Base-by-base conservation (phyloP, 2,329 filamentous ascomycete genomes). In the Beauveria sp. region DNA sequence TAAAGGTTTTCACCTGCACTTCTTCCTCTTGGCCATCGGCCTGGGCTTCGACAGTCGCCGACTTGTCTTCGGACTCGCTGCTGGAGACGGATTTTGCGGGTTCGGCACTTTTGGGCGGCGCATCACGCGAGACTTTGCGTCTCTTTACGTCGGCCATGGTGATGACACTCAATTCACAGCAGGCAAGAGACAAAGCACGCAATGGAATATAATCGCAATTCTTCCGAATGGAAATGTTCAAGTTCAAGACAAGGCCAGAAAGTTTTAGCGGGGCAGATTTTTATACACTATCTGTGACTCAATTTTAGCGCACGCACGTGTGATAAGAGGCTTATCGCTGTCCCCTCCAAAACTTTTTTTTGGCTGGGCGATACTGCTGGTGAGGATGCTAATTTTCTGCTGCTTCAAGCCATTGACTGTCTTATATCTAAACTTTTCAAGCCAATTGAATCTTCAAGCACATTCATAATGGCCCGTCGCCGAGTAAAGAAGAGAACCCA, bases 401-500 rank as follows among this genome's bases (percentile, higher is more conserved):
- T 10, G 37, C 37, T 34, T 26, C 47, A 43, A 52, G 30, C 59
- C 61, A 43, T 64, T 69, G 41, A 9, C 44, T 26, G 26, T 22
- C 55, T 55, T 48, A 16, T 24, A 18, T 63, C 44, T n/a, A 43
- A 46, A 4, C 2, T 28, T 37, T 43, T 22, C 24, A 40, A 34
- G 26, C 22, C 37, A 56, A 40, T 52, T 22, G 16, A 41, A 47
- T 1, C 24, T 16, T 43, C 12, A 51, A 14, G 26, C 5, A 47
- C 54, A 43, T 3, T 47, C 41, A 70, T 63, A 69, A 96, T 96
- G 92, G 91, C 90, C 41, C 88, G 87, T 73, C 83, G 83, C 77
- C 82, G 91, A 70, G 86, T 85, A 56, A 97, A 96, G 80, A 96
- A 93, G 83, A 87, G 91, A 73, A 96, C 92, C 63, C 92, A 96